Base-by-base conservation (phyloP, 2,329 filamentous ascomycete genomes). In the Trichoderma simmonsii region DNA sequence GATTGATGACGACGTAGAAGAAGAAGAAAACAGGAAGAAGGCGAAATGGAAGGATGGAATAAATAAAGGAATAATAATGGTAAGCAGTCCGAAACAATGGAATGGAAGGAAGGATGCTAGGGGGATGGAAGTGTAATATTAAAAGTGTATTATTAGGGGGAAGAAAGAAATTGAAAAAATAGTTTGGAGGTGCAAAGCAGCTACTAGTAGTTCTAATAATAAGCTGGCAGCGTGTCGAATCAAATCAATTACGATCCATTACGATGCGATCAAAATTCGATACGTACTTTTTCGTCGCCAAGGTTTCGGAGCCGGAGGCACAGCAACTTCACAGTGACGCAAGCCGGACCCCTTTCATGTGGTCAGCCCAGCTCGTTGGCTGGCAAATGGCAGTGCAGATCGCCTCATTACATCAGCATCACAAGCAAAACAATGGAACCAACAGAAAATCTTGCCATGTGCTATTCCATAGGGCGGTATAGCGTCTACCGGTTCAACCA, bases 301-400 rank as follows among this genome's bases (percentile, higher is more conserved):
- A 32, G 39, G 39, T 61, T 51, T 18, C 34, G 9, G 39, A 43
- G 57, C 11, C 34, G 8, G 57, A 48, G 39, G 56, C 66, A 26
- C 28, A 32, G 57, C 51, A 34, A 18, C 18, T 39, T 51, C 66
- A 21, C 70, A 71, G 70, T 71, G 70, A 71, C 70, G 70, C 70
- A 71, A 71, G 57, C 67, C 34, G 34, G 34, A 36, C 67, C 67
- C 57, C 36, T 54, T 70, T 56, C 34, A 30, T n/a, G 36, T 36
- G 62, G 54, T n/a, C 30, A 14, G 57, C 21, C n/a, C 14, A 6
- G 48, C n/a, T 30, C 3, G n/a, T 32, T 12, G 9, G 36, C 24
- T 30, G 36, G 36, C 56, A 60, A 51, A 70, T 63, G 24, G 43
- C 26, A 30, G 32, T 36, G 30, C 21, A 51, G 57, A 62, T 28